Percentiles rank a stretch among this genome's conserved stretches.
These are phyloP conservation scores for Blakeslea trispora DNA, from an alignment of 371 early-diverging fungal species.

Conservation along the genomic window DNA sequence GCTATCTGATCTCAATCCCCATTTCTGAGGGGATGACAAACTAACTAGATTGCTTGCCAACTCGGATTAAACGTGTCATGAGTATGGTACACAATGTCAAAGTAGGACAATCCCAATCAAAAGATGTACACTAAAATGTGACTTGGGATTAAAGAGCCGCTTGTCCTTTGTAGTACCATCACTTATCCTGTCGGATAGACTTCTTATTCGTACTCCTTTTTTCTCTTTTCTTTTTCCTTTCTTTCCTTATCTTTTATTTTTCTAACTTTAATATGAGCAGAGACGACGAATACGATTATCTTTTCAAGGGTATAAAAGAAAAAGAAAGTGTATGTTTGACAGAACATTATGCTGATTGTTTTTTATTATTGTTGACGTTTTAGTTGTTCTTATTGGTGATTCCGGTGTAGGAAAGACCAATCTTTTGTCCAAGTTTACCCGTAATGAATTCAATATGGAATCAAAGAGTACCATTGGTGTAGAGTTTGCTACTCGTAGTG, in stretches of 20 bases:
- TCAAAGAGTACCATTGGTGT: conserved; percentile 99
- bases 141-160: background rate
- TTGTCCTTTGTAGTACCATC: background rate
- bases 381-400: conserved; percentile 99
- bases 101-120: background rate
- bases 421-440: conserved; percentile 96
- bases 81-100: too few relatives aligned
- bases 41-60: too few relatives aligned
- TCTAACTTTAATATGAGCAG: conserved; percentile 65
- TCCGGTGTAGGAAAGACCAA: conserved; percentile 99
- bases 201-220: background rate
- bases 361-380: too few relatives aligned
- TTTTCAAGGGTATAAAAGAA: conserved; percentile 80
- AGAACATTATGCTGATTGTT: too few relatives aligned
- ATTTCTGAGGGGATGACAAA: too few relatives aligned
- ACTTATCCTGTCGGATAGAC: background rate
- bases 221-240: conserved; percentile 11
- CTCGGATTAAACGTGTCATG: too few relatives aligned
- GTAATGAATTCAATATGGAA: conserved; percentile 96
- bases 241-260: too few relatives aligned
- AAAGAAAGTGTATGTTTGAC: background rate
- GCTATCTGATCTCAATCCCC: too few relatives aligned
- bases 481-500: conserved; percentile 98
- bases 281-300: conserved; percentile 96
- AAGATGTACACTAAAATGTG: background rate